phyloP scores from a whole-genome alignment of 2,329 filamentous ascomycete genomes.

The Fusarium pseudoanthophilum region DNA sequence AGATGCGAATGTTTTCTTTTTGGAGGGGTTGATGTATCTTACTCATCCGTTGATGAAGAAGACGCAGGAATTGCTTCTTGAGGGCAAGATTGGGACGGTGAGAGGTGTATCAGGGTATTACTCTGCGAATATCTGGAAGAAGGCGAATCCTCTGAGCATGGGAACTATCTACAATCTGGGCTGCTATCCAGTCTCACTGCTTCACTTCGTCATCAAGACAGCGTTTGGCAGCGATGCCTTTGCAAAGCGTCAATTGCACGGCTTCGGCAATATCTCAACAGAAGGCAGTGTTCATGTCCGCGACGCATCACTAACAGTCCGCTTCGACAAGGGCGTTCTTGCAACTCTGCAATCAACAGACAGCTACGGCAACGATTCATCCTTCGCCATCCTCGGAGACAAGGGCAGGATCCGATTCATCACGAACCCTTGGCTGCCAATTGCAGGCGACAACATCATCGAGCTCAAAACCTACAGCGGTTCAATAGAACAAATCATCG shows the following conservation, averaged over 20 bases:
- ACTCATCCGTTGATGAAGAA: slow-evolving; percentile 10
- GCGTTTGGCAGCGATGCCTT: not conserved
- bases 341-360: slow-evolving; percentile 13
- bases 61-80: not conserved
- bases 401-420: slow-evolving; percentile 7
- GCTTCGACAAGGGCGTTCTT: slow-evolving; percentile 1
- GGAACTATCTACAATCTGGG: slow-evolving; percentile 8
- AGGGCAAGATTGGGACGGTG: not conserved
- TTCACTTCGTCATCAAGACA: slow-evolving; percentile 1
- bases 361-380: slow-evolving; percentile 12
- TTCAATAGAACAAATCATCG: not conserved
- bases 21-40: slow-evolving; percentile 10
- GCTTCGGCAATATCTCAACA: slow-evolving; percentile 1
- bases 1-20: not conserved
- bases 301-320: slow-evolving; percentile 12
- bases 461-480: slow-evolving; percentile 7
- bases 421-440: slow-evolving; percentile 5
- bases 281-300: slow-evolving; percentile 1
- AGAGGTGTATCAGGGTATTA: slow-evolving; percentile 8
- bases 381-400: not conserved
- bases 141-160: slow-evolving; percentile 15
- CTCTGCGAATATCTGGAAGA: slow-evolving; percentile 18
- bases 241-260: not conserved
- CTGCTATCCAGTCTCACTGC: slow-evolving; percentile 3
- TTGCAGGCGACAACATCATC: slow-evolving; percentile 8